phyloP scores from a whole-genome alignment of 129 eudicot genomes.

The Flaveria bidentis region DNA sequence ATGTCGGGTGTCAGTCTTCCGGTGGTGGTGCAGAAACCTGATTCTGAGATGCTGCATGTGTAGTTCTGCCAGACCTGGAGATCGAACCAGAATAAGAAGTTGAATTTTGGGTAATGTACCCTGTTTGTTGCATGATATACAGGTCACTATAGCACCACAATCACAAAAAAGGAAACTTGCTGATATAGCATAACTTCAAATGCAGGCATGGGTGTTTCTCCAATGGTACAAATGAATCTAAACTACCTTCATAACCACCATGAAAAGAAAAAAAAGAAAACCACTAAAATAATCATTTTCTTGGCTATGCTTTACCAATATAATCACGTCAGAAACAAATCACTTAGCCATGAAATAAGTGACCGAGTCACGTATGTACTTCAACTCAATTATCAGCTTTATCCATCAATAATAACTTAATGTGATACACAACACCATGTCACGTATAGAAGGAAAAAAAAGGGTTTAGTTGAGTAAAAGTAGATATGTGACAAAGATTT shows the following conservation, averaged over 20 bases:
- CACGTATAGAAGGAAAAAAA: background rate
- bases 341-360: background rate
- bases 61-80: slow-evolving; percentile 81
- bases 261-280: too few species aligned
- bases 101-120: background rate
- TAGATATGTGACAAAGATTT: too few species aligned
- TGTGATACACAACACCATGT: background rate
- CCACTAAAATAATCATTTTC: background rate
- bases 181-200: too few species aligned
- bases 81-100: background rate
- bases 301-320: background rate
- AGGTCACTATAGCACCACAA: too few species aligned
- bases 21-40: slow-evolving; percentile 55
- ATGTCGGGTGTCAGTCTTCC: slow-evolving; percentile 85
- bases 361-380: background rate
- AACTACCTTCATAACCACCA: too few species aligned
- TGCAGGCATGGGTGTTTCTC: too few species aligned
- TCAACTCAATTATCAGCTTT: background rate
- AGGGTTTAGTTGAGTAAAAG: background rate
- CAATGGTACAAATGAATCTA: too few species aligned
- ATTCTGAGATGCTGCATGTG: slow-evolving; percentile 58
- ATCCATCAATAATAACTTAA: background rate
- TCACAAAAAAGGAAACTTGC: too few species aligned
- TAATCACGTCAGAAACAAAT: background rate
- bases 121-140: too few species aligned